Evolutionary conservation across 495 filamentous ascomycete genomes (phyloP), one percentile per base, ranked within the genome.

Genomic region (Hyphodiscus hymeniophilus): DNA sequence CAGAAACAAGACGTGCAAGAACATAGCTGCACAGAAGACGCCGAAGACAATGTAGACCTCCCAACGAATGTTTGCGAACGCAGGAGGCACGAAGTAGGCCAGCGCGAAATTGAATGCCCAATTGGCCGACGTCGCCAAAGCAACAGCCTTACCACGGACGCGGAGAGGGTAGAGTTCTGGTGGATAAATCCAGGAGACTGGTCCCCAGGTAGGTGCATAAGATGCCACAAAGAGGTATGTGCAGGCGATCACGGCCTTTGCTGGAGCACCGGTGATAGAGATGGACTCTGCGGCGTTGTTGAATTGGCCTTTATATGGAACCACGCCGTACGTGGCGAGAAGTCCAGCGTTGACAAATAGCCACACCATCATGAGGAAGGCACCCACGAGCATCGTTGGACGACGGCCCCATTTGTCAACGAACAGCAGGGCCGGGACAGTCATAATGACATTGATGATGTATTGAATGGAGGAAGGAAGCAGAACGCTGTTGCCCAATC

Each of bases 91-190:
- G 51, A 91, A 89, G 63, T 83, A 87, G 11, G 80, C 77, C 11
- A 89, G 74, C 0, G 85, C 86, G 59, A 85, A 87, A 70, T 89
- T 88, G 68, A 85, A 88, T 16, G 76, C 72, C 85, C 85, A 89
- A 68, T 87, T 88, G 7, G 72, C 73, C 3, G 82, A 77, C 0
- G 84, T 87, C 32, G 75, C 69, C 12, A 89, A 66, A n/a, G 83
- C 82, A n/a, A 86, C 79, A 41, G 66, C 84, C 68, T 84, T 85
- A 31, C 81, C 77, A 63, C 86, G 76, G 31, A 82, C 77, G 49
- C 83, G 76, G 24, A 86, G 71, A 13, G 88, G 81, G 68, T 80
- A 85, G 52, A 91, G 72, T 62, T 89, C 81, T 17, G 85, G 72
- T 20, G 83, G 81, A 61, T 90, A 88, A 44, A 85, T 77, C 84